A percentile compares a stretch with the other conserved stretches of the same genome.
Evolutionary conservation across 768 basidiomycete species (phyloP).

Genomic region (Rhizopogon salebrosus): DNA sequence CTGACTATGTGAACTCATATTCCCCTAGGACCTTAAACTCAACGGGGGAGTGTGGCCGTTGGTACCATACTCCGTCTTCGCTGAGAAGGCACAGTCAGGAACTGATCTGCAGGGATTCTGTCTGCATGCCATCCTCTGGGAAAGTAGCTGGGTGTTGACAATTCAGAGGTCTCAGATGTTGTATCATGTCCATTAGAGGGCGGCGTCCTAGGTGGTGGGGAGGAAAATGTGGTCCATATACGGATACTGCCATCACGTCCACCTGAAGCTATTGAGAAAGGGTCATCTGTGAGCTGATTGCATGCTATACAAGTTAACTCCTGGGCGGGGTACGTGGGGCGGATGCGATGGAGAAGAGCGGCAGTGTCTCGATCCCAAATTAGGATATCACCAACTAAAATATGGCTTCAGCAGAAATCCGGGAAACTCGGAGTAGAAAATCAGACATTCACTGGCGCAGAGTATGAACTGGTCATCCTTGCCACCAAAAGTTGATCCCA

Average conservation of each 20-base stretch:
- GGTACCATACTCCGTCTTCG: not conserved
- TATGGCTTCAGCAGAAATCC: constrained; percentile 3
- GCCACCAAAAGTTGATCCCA: constrained; percentile 81
- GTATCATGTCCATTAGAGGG: not conserved
- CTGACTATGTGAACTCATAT: not conserved
- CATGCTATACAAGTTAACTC: constrained; percentile 79
- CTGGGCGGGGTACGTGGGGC: constrained; percentile 51
- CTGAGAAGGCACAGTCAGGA: not conserved
- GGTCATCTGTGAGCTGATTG: constrained; percentile 57
- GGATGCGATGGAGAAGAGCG: constrained; percentile 64
- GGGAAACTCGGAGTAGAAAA: no score
- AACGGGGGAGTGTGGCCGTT: not conserved
- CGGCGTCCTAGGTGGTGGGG: not conserved
- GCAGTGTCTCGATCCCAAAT: constrained; percentile 85
- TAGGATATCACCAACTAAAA: constrained; percentile 70
- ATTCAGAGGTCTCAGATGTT: not conserved
- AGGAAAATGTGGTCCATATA: constrained; percentile 52
- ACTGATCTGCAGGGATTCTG: not conserved
- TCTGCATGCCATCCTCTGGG: not conserved
- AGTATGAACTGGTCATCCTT: constrained; percentile 54
- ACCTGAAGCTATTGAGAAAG: constrained; percentile 59
- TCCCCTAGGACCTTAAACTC: not conserved
- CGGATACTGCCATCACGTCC: constrained; percentile 72
- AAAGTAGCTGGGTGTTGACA: constrained; percentile 3
- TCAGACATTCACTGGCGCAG: constrained; percentile 67